A percentile compares a stretch with the other conserved stretches of the same genome.
Evolutionary conservation across 2,329 filamentous ascomycete genomes (phyloP).

Genomic region (Blastomyces gilchristii): DNA sequence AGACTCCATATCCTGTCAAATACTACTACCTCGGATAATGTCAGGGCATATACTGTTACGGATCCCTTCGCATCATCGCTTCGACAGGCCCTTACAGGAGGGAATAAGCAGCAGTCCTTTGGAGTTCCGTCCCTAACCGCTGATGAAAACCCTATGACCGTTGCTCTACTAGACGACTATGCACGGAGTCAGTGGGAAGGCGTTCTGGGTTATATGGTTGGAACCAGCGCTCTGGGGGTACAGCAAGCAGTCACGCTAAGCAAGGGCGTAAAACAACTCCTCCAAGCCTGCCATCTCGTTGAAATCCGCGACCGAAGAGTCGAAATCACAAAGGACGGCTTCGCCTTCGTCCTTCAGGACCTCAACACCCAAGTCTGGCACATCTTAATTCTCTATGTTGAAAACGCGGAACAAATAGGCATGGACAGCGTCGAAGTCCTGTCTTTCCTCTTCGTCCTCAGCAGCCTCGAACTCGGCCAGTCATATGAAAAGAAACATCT

Average conservation of each 20-base stretch:
- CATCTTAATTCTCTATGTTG: constrained; percentile 82
- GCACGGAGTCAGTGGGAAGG: constrained; percentile 88
- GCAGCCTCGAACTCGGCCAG: constrained; percentile 80
- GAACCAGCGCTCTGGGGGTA: constrained; percentile 40
- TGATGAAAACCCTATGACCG: constrained; percentile 53
- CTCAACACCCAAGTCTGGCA: constrained; percentile 97
- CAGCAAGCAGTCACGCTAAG: constrained; percentile 48
- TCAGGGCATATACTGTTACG: constrained; percentile 65
- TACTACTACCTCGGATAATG: constrained; percentile 48
- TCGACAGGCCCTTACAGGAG: constrained; percentile 76
- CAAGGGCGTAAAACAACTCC: constrained; percentile 70
- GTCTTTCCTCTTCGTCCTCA: constrained; percentile 90
- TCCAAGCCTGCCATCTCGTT: constrained; percentile 72
- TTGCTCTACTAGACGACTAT: constrained; percentile 70
- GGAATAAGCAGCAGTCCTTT: constrained; percentile 76
- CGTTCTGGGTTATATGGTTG: constrained; percentile 88
- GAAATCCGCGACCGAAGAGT: constrained; percentile 48
- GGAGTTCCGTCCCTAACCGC: constrained; percentile 67
- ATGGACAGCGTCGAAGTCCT: constrained; percentile 91
- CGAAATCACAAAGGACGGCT: constrained; percentile 83
- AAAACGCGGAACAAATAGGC: constrained; percentile 62
- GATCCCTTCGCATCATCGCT: constrained; percentile 75
- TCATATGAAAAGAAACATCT: constrained; percentile 82
- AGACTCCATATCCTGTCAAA: constrained; percentile 77
- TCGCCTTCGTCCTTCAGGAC: constrained; percentile 89